Base-by-base conservation (phyloP, 2,329 filamentous ascomycete genomes). In the Epicoccum nigrum region DNA sequence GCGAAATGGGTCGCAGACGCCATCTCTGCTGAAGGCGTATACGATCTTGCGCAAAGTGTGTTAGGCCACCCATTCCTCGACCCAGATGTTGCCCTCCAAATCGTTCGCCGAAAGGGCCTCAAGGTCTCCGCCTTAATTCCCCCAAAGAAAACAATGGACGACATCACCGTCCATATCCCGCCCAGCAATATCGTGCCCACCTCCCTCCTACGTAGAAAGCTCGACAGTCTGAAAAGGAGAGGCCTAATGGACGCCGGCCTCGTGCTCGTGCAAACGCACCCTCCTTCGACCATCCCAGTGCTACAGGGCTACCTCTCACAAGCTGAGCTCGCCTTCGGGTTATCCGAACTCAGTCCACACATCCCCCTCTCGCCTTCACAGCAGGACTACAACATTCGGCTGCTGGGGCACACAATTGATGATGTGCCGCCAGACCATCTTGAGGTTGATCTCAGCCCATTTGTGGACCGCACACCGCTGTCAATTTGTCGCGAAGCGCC, bases 1-100 rank as follows among this genome's bases (percentile, higher is more conserved):
- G 81, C 82, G 0, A 85, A 85, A 67, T 85, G 81, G 81, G 76
- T 80, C 5, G 82, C 82, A 1, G 82, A 85, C 62, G 73, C 75
- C 3, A 73, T 85, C 15, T 79, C 78, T 38, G 67, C 69, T 19
- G 79, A 84, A 55, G 72, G 81, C 17, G 81, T 85, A 1, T 86
- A 85, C 58, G 82, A 85, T 59, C 74, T 85, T 7, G 81, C 82
- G n/a, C 82, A 85, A 63, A 77, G 77, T 3, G 77, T 85, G 3
- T 74, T 85, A 1, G 82, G 82, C 0, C 81, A 85, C 58, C 82
- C 82, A 1, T 85, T 85, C 59, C 69, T 85, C 7, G 82, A 85
- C 51, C 59, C 75, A 0, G 81, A 85, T 39, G 72, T 76, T 50
- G 76, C 79, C 1, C 68, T 82, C 15, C 62, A 62, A 0, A 68